Percentiles rank a stretch among this genome's conserved stretches.
phyloP scores from a whole-genome alignment of 768 basidiomycete species.

The Hemileccinum impolitum region DNA sequence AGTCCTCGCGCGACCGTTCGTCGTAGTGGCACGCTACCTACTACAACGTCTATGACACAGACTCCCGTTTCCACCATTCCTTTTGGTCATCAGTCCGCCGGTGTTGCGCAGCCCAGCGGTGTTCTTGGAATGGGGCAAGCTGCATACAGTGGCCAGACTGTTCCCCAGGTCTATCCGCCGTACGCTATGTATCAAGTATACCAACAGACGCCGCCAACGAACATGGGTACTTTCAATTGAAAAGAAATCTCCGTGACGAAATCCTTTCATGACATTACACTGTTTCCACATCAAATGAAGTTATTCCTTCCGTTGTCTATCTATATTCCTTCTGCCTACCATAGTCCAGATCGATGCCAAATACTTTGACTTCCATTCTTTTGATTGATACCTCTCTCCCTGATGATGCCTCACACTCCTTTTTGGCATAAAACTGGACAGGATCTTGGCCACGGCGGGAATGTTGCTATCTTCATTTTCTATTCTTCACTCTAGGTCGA shows the following conservation, averaged over 20 bases:
- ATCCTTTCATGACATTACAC: conserved; percentile 40
- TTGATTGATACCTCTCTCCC: conserved; percentile 29
- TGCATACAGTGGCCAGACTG: conserved; percentile 58
- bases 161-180: conserved; percentile 68
- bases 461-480: conserved; percentile 28
- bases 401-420: conserved; percentile 22
- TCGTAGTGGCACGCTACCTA: conserved; percentile 36
- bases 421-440: conserved; percentile 22
- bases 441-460: conserved; percentile 31
- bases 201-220: conserved; percentile 69
- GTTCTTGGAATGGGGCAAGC: conserved; percentile 65
- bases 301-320: conserved; percentile 34
- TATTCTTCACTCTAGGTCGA: conserved; percentile 33
- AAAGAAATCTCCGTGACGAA: conserved; percentile 26
- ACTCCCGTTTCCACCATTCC: conserved; percentile 35
- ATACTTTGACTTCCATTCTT: conserved; percentile 20
- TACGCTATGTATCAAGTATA: conserved; percentile 81
- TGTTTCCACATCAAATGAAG: conserved; percentile 27
- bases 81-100: conserved; percentile 62
- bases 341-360: conserved; percentile 26
- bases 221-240: conserved; percentile 76
- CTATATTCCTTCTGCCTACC: conserved; percentile 26
- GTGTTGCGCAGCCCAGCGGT: conserved; percentile 50
- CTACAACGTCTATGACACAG: conserved; percentile 32
- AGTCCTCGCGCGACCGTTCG: conserved; percentile 51